Evolutionary conservation across 768 basidiomycete genomes (phyloP), one percentile per base, ranked within the genome.

Genomic region (Austroboletus eburneus): DNA sequence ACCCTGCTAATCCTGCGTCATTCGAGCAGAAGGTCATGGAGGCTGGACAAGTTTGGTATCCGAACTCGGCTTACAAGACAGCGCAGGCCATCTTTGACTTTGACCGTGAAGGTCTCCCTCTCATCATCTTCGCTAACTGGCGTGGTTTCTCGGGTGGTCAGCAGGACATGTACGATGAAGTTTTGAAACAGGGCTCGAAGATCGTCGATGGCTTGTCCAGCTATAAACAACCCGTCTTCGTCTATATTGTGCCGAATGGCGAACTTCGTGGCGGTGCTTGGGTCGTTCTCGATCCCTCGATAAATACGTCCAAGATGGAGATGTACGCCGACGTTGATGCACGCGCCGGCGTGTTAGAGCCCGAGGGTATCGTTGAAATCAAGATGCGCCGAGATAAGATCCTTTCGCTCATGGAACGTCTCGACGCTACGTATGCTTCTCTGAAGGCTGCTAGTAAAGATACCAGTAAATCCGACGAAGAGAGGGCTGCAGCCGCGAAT

Each of bases 1-100:
- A 99, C 58, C 96, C 96, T 12, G 96, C 96, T 43, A 99, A 98
- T 68, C 87, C 95, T 4, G 77, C 87, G 13, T 98, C 95, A 7
- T 91, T 94, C 66, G 96, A 99, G 67, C 94, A 94, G 62, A 86
- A 86, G 57, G 92, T 98, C 67, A 95, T 98, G 86, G 94, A 98
- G 65, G 96, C 96, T n/a, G 96, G 96, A 56, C 92, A 95, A 69
- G 96, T 98, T 21, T 99, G 96, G 96, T 98, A 97, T 67, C 96
- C 96, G 29, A 98, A 99, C 69, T 95, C 92, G 5, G 94, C 96
- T 6, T 94, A 96, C 76, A 99, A 99, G 78, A 99, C 96, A 8
- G 96, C 94, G 8, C 96, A 98, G 61, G 95, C 96, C 14, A 98
- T 98, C 73, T 93, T 93, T 68, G 96, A 99, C 71, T 91, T 98